Base-by-base conservation (phyloP, 1,139 yeast species). In the Pichia sp. region DNA sequence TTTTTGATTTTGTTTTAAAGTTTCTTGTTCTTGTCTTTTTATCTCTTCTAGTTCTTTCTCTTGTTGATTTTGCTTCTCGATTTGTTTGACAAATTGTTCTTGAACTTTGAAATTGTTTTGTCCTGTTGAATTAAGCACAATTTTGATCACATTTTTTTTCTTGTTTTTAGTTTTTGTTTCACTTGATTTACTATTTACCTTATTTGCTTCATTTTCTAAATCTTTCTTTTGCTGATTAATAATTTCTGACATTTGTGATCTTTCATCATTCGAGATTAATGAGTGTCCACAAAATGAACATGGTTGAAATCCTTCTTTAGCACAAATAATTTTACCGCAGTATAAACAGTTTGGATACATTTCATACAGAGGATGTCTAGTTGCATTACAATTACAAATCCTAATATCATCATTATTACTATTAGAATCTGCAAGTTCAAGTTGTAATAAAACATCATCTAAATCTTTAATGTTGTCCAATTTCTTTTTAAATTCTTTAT, bases 281-380 rank as follows among this genome's bases (percentile, higher is more conserved):
- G 83, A 86, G 28, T 74, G 67, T 0, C 90, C 89, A 70, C 99
- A 93, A 58, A 72, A 87, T 3, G 95, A 79, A 65, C 99, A 95
- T 5, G 95, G 95, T 51, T 90, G 73, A n/a, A 82, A 67, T 0
- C 98, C 98, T 65, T 95, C 98, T 61, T 83, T 83, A 4, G 77
- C 76, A 70, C 99, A 95, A 3, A 93, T 87, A 42, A 95, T 88
- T 65, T 90, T 89, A 13, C 99, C 99, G 68, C 99, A 95, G 54
- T 85, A 83, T 45, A 93, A 70, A 63, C 99, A 95, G 66, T 95
- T 95, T 0, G 99, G 99, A 0, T 95, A 93, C 54, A 87, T 77
- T 54, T 87, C 95, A 60, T 89, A 87, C 44, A 95, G 71, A 2
- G 97, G 96, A 64, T 95, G 99, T 54, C 87, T 73, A 2, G 87